Base-by-base conservation (phyloP, 2,329 filamentous ascomycete species). In the Colletotrichum sp. region DNA sequence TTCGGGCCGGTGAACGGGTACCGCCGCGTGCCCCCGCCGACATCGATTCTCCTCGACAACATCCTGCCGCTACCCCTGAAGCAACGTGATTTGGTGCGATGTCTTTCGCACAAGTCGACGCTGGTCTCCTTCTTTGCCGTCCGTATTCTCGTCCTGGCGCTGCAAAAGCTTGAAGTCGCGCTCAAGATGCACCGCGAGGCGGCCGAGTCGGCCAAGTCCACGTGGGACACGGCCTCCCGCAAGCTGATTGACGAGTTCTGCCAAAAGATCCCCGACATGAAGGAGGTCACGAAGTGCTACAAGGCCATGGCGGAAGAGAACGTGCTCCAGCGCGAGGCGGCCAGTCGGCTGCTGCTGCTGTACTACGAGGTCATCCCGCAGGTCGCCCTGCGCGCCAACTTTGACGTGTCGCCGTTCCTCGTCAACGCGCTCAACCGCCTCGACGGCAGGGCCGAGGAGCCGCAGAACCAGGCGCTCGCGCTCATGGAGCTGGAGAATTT, bases 311-410 rank as follows among this genome's bases (percentile, higher is more conserved):
- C 91, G 0, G 90, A 92, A 57, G 91, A 93, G 24, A 93, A 96
- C 77, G 84, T 94, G 34, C 88, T 98, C 76, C 95, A 96, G 81
- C 91, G 94, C 75, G 95, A 98, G 80, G 93, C 95, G 26, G 89
- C 93, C n/a, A 94, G 94, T 75, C 93, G 95, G 78, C 86, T 98
- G 24, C 85, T 99, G 52, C 90, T 92, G 18, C 89, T 96, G n/a
- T 99, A 98, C 85, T 98, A 98, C 82, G 93, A 96, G 81, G 89
- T 95, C 4, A 90, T 95, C 10, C 96, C 97, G 3, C 93, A 95
- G 75, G 88, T 95, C 28, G 95, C 96, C 2, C 88, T 98, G 16
- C 93, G 94, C 78, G 94, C 96, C 79, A 97, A 94, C 78, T 97
- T 98, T 80, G 97, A 99, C 81, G 93, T 98, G 6, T 97, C 96